phyloP scores from a whole-genome alignment of 805 yeast genomes.

The Saturnispora dispora region DNA sequence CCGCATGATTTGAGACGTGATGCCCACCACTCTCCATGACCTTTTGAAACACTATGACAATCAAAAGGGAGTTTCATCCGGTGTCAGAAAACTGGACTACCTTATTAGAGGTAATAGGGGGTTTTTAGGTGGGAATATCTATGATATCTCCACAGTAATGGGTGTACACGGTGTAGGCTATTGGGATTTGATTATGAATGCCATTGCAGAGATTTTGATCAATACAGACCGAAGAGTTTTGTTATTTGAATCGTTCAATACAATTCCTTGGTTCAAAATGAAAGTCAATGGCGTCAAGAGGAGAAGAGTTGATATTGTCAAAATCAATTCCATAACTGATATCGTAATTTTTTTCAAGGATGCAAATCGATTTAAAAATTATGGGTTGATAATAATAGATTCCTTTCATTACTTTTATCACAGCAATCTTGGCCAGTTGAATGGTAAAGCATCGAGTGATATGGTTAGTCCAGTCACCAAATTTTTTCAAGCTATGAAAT shows the following conservation, averaged over 20 bases:
- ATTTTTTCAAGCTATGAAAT: slow-evolving; percentile 13
- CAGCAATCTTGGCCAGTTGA: slow-evolving; percentile 8
- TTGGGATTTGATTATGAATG: slow-evolving; percentile 19
- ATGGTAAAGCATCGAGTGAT: slow-evolving; percentile 8
- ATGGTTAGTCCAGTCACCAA: slow-evolving; percentile 18
- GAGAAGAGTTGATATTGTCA: slow-evolving; percentile 11
- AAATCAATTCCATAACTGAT: slow-evolving; percentile 16
- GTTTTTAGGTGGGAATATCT: slow-evolving; percentile 17
- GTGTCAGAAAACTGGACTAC: slow-evolving; percentile 16
- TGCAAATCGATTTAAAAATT: slow-evolving; percentile 11
- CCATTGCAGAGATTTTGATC: neutral
- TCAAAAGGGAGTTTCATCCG: slow-evolving; percentile 13
- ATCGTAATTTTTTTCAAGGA: slow-evolving; percentile 18
- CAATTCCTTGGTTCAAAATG: slow-evolving; percentile 23
- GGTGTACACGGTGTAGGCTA: slow-evolving; percentile 20
- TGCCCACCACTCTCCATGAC: neutral
- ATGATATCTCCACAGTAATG: slow-evolving; percentile 23
- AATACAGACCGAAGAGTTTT: slow-evolving; percentile 7
- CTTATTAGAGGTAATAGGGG: slow-evolving; percentile 18
- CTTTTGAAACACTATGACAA: neutral
- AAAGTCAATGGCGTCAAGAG: slow-evolving; percentile 6
- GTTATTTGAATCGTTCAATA: slow-evolving; percentile 13
- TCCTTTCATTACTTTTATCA: slow-evolving; percentile 23
- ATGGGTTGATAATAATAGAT: slow-evolving; percentile 21
- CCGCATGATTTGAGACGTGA: neutral